These are phyloP conservation scores for Globisporangium echinulatum DNA, from an alignment of 352 stramenopile species.

Conservation along the genomic window DNA sequence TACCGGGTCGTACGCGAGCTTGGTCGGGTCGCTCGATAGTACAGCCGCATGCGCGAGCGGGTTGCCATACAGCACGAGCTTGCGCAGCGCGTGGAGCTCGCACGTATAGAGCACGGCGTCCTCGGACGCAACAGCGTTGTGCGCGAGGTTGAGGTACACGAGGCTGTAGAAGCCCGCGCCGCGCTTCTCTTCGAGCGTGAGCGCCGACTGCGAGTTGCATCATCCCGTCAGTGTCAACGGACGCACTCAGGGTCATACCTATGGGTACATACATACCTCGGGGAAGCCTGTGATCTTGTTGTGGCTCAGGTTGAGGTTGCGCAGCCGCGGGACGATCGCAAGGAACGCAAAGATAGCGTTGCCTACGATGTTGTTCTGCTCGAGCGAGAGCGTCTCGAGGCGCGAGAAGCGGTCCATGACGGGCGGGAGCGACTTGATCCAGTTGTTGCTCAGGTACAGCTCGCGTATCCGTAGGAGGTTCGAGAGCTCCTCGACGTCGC, in stretches of 20 bases:
- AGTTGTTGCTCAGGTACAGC: slow-evolving; percentile 71
- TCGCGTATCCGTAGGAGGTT: slow-evolving; percentile 72
- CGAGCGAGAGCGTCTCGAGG: slow-evolving; percentile 70
- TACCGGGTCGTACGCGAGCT: slow-evolving; percentile 66
- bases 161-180: slow-evolving; percentile 58
- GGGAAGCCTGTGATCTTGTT: slow-evolving; percentile 74
- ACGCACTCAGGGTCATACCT: too few species aligned
- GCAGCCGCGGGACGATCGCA: slow-evolving; percentile 49
- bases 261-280: slow-evolving; percentile 25
- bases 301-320: slow-evolving; percentile 73
- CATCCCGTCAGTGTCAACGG: background rate
- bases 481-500: slow-evolving; percentile 63
- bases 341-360: slow-evolving; percentile 70
- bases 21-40: slow-evolving; percentile 52
- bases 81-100: slow-evolving; percentile 52
- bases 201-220: slow-evolving; percentile 21
- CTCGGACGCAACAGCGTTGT: slow-evolving; percentile 63
- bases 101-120: slow-evolving; percentile 31
- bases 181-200: slow-evolving; percentile 54
- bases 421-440: slow-evolving; percentile 54
- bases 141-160: slow-evolving; percentile 64
- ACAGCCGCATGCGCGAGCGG: slow-evolving; percentile 54
- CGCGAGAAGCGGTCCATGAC: slow-evolving; percentile 73
- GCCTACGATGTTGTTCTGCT: slow-evolving; percentile 68
- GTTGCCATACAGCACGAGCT: slow-evolving; percentile 74